phyloP scores from a whole-genome alignment of 2,329 filamentous ascomycete genomes.

The Pseudogymnoascus destructans region DNA sequence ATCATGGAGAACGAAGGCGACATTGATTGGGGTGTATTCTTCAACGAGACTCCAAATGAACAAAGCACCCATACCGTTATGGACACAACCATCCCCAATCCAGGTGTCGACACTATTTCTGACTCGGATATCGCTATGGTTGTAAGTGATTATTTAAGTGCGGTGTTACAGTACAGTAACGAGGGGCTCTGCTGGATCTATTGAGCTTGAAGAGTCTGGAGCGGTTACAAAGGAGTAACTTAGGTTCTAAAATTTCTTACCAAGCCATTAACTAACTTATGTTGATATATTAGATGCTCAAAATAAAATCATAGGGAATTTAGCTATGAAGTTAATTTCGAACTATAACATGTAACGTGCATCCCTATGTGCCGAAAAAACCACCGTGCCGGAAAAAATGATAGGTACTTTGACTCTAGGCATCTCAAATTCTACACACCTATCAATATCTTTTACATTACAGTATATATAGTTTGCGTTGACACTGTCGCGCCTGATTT shows the following conservation, averaged over 20 bases:
- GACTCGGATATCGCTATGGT: neutral
- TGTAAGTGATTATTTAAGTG: no score
- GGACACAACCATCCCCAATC: neutral
- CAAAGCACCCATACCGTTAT: neutral
- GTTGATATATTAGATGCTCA: no score
- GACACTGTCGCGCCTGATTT: constrained; percentile 6
- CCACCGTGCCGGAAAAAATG: no score
- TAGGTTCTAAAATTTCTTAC: no score
- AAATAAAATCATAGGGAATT: no score
- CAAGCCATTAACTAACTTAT: no score
- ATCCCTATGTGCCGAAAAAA: constrained; percentile 13
- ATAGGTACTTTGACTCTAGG: constrained; percentile 21
- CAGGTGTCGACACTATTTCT: neutral
- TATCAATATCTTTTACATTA: constrained; percentile 12
- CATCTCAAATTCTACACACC: constrained; percentile 15
- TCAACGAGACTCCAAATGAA: neutral
- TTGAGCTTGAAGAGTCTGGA: no score
- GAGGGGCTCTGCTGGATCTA: no score
- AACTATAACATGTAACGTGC: no score
- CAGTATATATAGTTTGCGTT: constrained; percentile 8
- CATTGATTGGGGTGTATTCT: neutral
- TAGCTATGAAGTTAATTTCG: no score
- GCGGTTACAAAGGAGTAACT: no score
- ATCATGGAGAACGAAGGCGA: neutral
- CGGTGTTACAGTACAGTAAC: no score